These are phyloP conservation scores for Aurifilum marmelostoma DNA, from an alignment of 2,329 filamentous ascomycete species.

Conservation along the genomic window DNA sequence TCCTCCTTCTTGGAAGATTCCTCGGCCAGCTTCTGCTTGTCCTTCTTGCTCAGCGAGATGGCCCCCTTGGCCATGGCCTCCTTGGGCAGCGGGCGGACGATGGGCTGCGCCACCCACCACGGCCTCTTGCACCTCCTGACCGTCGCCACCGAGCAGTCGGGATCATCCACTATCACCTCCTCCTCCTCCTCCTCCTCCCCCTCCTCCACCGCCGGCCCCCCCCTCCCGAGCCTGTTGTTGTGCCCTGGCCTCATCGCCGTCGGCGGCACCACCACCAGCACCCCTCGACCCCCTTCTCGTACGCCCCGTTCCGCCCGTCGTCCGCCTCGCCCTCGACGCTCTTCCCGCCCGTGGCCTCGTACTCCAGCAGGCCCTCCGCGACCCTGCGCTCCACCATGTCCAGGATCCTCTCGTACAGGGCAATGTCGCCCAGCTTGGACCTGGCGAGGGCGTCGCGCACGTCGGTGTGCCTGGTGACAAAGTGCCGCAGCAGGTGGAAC, in stretches of 20 bases:
- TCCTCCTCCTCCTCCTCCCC: slow-evolving; percentile 35
- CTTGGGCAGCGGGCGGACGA: slow-evolving; percentile 81
- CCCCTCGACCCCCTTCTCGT: slow-evolving; percentile 36
- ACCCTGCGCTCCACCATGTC: slow-evolving; percentile 75
- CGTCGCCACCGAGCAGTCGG: slow-evolving; percentile 66
- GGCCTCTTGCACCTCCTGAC: slow-evolving; percentile 77
- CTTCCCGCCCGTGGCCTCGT: slow-evolving; percentile 55
- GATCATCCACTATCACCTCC: slow-evolving; percentile 45
- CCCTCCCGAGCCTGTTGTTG: neutral
- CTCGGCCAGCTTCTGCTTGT: slow-evolving; percentile 49
- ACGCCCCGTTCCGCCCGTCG: slow-evolving; percentile 26
- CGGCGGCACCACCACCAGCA: no score
- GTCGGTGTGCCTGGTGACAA: slow-evolving; percentile 79
- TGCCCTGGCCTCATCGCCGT: no score
- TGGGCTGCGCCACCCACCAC: slow-evolving; percentile 89
- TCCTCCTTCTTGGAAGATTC: slow-evolving; percentile 33
- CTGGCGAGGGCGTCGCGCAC: slow-evolving; percentile 83
- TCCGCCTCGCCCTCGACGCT: slow-evolving; percentile 45
- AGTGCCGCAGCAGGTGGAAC: slow-evolving; percentile 85
- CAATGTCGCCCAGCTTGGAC: slow-evolving; percentile 71
- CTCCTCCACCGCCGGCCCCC: no score
- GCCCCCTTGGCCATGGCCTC: slow-evolving; percentile 85
- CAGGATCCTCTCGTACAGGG: slow-evolving; percentile 76
- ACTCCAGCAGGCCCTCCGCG: slow-evolving; percentile 72
- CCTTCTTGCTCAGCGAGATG: slow-evolving; percentile 74